Evolutionary conservation across 768 basidiomycete genomes (phyloP), one percentile per base, ranked within the genome.

Genomic region (Collybiopsis confluens): DNA sequence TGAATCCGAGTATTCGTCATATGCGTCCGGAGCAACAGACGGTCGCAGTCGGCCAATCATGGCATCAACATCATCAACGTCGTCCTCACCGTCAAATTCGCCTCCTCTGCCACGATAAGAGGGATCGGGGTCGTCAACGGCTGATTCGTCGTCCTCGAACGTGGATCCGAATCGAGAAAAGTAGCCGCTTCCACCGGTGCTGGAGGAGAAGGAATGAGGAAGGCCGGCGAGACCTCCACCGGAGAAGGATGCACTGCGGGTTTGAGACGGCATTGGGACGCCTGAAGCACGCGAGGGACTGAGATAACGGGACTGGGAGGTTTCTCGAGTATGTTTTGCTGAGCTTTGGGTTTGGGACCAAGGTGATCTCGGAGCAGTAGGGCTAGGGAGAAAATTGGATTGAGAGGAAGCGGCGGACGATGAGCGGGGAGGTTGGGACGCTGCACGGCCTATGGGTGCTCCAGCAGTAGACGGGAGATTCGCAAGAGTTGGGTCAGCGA

Each of bases 71-170:
- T 53, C 52, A 18, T 52, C 37, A 6, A 38, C 50, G 4, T 52
- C 50, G 1, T 16, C 50, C 27, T 16, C 50, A 1, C 28, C 30
- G 13, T 52, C 50, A 20, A 18, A 38, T 15, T 9, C 27, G 35
- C 18, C 50, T 7, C 40, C 40, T 23, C 40, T n/a, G 5, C 40
- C 40, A 33, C 30, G 30, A 33, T 13, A 13, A 33, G 13, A 13
- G 30, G 13, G 30, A n/a, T 41, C 38, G 4, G 21, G 21, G 43
- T 36, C 35, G 8, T 44, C 28, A 7, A 67, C 70, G 50, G 88
- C 86, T 1, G 79, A 81, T 68, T 91, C 89, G 65, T 91, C 89
- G 59, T 91, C 88, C 70, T 91, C 90, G 59, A 87, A 81, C 1
- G 88, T 91, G 21, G 86, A 88, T 4, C 85, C 78, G 66, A 91